Evolutionary conservation across 129 eudicot species (phyloP).

Genomic region (Solidago caesia): DNA sequence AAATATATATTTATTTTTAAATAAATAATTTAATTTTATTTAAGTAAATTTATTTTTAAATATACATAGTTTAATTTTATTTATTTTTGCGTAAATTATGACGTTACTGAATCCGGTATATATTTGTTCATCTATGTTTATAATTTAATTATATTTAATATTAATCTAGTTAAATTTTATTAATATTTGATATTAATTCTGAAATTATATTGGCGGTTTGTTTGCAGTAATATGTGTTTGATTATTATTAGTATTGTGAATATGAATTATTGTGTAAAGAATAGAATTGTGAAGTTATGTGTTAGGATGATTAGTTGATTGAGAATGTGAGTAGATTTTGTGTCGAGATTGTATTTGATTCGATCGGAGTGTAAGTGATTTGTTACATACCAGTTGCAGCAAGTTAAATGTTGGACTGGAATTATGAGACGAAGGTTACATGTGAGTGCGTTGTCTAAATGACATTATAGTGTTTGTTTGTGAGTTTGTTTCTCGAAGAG

Average conservation of each 20-base stretch:
- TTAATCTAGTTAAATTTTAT: conserved; percentile 1
- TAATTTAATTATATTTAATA: background rate
- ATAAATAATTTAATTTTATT: background rate
- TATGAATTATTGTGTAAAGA: background rate
- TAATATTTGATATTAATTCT: background rate
- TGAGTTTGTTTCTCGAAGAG: background rate
- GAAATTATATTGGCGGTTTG: conserved; percentile 24
- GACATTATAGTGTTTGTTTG: background rate
- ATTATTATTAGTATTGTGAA: background rate
- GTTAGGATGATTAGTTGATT: conserved; percentile 3
- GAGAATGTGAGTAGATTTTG: conserved; percentile 15
- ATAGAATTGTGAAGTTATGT: background rate
- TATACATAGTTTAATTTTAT: background rate
- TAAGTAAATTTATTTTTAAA: background rate
- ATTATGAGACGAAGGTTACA: background rate
- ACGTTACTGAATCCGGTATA: background rate
- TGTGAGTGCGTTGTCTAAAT: background rate
- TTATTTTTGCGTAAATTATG: background rate
- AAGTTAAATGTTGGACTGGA: background rate
- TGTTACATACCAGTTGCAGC: background rate
- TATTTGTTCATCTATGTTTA: background rate
- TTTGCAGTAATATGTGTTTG: conserved; percentile 19
- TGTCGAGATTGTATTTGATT: background rate
- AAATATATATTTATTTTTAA: too few species aligned
- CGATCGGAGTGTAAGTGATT: background rate